Base-by-base conservation (phyloP, 2,329 filamentous ascomycete genomes). In the Pseudogymnoascus verrucosus region DNA sequence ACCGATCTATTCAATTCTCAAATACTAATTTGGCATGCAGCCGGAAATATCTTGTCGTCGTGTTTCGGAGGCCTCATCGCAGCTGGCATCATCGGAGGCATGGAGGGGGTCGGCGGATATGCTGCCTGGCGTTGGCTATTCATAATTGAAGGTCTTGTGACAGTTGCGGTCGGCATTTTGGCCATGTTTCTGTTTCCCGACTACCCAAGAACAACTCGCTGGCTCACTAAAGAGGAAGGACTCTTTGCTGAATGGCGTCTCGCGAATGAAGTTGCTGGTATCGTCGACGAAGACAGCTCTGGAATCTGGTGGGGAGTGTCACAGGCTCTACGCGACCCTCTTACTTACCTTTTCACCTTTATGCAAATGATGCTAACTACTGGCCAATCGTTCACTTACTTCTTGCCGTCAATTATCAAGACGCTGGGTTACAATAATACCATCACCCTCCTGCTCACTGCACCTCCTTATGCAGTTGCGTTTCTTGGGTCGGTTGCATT, bases 21-120 rank as follows among this genome's bases (percentile, higher is more conserved):
- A 42, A 28, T 37, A 59, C 26, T 39, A n/a, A 26, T 16, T 54
- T 12, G 62, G 4, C 26, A 28, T 47, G 42, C 42, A 47, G 82
- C 82, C 65, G 82, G 82, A 1, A 84, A 84, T 69, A 79, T 85
- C 66, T 79, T 86, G 67, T 83, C 83, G 57, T 84, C 83, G 57
- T 82, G 82, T 62, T 86, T 86, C 69, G 84, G 82, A 0, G 82
- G 83, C 0, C 77, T 87, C 2, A 79, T 87, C 44, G 84, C 79
- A 3, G 82, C 83, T 0, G 84, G 82, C 14, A 82, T 85, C 5
- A 72, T 85, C 64, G 82, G 79, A 40, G 82, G 82, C 66, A 83
- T 86, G 79, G 77, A 85, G 64, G 81, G 82, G 10, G 75, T 78
- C 1, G 71, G 80, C 7, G 82, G 83, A 1, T 78, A 85, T 61